Evolutionary conservation across 768 basidiomycete genomes (phyloP), one percentile per base, ranked within the genome.

Genomic region (Lentinula lateritia): DNA sequence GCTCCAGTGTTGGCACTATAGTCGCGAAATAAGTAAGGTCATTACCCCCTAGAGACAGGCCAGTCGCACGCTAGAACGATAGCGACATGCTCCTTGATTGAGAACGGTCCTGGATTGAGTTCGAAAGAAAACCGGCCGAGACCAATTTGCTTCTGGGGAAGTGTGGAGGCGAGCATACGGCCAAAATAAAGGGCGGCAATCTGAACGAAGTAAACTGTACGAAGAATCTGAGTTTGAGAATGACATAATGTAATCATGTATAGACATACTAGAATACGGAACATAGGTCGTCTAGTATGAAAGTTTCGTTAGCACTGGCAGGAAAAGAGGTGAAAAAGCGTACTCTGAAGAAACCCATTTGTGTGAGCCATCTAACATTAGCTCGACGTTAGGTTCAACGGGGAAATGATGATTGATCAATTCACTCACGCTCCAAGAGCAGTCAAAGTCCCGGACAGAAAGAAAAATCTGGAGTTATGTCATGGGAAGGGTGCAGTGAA

Each of bases 301-400:
- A 53, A 41, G 2, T 8, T 5, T 39, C 38, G 18, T 16, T 55
- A 34, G 45, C 50, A 0, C 45, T 46, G 16, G 41, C 12, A 6
- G 34, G 0, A 16, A 5, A 20, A 36, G 32, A 23, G 20, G 2
- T 50, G 16, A 12, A 23, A 41, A 23, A 15, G 41, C 62, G 8
- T 53, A 67, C 66, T 4, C 66, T 62, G 61, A 69, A 67, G 58
- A 66, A 67, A 6, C 68, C 68, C 68, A 69, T 69, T 54, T 69
- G 68, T 15, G 62, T 65, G 32, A 69, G 58, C 68, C 68, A 69
- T 45, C 61, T 62, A 48, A n/a, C 13, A 9, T 8, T 20, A 16
- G 3, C 18, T n/a, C 13, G 20, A 8, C 38, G 15, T 48, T 45
- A 41, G 38, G 6, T 20, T 6, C 3, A 23, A 8, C 36, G 18